Conservation (phyloP, 2,329 filamentous ascomycete genomes). For the Pestalotiopsis sp. region DNA sequence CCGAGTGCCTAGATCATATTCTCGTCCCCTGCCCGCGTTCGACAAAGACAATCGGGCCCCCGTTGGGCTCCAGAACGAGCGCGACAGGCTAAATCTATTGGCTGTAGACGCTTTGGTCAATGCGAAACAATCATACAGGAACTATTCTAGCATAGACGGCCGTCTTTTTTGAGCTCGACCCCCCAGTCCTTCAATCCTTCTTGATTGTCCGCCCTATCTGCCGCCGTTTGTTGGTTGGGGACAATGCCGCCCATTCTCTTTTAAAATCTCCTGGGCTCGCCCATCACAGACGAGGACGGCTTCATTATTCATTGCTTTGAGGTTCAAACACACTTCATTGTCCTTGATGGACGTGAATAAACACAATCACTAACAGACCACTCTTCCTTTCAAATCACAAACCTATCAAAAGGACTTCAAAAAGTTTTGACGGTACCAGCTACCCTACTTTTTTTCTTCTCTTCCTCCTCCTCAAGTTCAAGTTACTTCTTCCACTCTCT, state of each 20-base stretch:
- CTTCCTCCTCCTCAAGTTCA: conserved; percentile 6
- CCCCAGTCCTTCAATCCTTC: conserved; percentile 14
- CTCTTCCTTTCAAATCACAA: conserved; percentile 18
- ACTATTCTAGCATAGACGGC: background rate
- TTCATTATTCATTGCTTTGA: conserved; percentile 22
- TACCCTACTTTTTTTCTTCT: background rate
- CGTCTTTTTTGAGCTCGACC: conserved; percentile 1
- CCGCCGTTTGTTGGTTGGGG: background rate
- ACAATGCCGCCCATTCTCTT: conserved; percentile 16
- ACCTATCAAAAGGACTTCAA: conserved; percentile 14
- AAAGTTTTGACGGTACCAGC: background rate
- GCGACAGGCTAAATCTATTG: conserved; percentile 26
- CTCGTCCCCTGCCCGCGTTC: conserved; percentile 16
- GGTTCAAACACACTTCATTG: conserved; percentile 17
- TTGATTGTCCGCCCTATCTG: conserved; percentile 15
- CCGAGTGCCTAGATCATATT: conserved; percentile 18
- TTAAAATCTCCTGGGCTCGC: conserved; percentile 22
- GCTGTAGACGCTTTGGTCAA: conserved; percentile 23
- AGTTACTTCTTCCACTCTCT: conserved; percentile 17
- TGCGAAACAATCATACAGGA: conserved; percentile 23
- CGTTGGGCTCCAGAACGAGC: conserved; percentile 25
- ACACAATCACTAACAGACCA: conserved; percentile 19
- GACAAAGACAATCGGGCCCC: conserved; percentile 19
- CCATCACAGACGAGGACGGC: conserved; percentile 9
- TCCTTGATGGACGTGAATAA: conserved; percentile 28